Evolutionary conservation across 352 stramenopile species (phyloP), one percentile per base, ranked within the genome.

Genomic region (Globisporangium acanthophoron): DNA sequence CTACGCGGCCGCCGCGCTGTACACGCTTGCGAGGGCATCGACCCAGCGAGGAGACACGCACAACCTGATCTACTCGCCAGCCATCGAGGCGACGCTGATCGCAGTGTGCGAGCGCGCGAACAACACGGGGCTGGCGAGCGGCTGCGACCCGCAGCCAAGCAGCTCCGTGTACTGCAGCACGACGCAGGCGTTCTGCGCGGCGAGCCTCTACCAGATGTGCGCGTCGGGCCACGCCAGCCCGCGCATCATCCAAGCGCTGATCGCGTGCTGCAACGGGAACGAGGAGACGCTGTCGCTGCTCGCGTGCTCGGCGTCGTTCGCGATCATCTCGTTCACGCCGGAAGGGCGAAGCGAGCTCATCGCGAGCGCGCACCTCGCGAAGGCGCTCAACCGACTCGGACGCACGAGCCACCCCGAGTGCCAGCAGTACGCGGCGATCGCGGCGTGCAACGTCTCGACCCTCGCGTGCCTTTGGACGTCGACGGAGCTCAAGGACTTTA

Each of bases 401-500:
- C 66, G 84, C 9, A 84, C 80, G 1, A 88, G 80, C 37, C 76
- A 88, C 20, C 78, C 88, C 1, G 81, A 90, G 58, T 89, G 79
- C 15, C 84, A 93, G 52, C 80, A 91, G 43, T 88, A 91, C 43
- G 84, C 84, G 16, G 80, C 84, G 1, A 84, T 93, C 39, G 82
- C 84, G 1, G 84, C 84, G 0, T 93, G 84, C 53, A 93, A 93
- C 33, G 78, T 90, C 3, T 87, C 84, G 1, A 84, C 73, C 0
- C 37, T 85, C 1, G 55, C 70, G 39, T 93, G 80, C 59, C 82
- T 90, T 20, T 93, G 84, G 84, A 85, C 69, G 1, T 87, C 78
- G 0, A 56, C 71, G 0, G 84, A 93, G 54, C 76, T 93, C 2
- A 90, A 90, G 39, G 84, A 93, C 58, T 90, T 93, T 37, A 89